phyloP scores from a whole-genome alignment of 1,284 basidiomycete species.

The Tilletia walkeri region DNA sequence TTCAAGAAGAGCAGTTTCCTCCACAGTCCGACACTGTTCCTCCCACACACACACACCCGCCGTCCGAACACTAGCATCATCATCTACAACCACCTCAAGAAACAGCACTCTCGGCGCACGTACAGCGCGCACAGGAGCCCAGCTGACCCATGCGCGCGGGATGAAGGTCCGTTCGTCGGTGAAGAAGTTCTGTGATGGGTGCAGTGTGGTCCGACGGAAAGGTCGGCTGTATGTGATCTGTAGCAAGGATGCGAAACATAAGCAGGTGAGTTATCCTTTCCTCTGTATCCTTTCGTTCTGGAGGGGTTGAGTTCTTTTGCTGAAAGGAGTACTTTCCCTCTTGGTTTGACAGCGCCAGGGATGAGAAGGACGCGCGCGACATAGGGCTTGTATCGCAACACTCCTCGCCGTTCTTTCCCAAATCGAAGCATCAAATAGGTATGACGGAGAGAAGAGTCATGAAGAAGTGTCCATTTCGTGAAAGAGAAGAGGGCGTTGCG shows the following conservation, averaged over 20 bases:
- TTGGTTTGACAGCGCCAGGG: neutral
- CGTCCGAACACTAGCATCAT: neutral
- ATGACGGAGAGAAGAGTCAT: too few relatives aligned
- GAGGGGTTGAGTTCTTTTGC: neutral
- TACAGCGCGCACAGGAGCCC: neutral
- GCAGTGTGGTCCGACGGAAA: conserved; percentile 64
- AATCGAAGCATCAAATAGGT: neutral
- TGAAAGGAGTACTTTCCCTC: neutral
- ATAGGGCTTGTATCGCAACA: neutral
- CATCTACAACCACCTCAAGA: neutral
- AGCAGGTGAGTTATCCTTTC: conserved; percentile 72
- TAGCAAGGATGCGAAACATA: conserved; percentile 92
- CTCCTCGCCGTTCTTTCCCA: neutral
- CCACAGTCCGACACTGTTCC: neutral
- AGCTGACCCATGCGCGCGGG: conserved; percentile 60
- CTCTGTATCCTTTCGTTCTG: neutral
- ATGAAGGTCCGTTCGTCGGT: conserved; percentile 97
- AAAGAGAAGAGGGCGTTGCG: too few relatives aligned
- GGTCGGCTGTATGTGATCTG: conserved; percentile 91
- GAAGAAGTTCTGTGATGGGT: conserved; percentile 64
- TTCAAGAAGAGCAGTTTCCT: neutral
- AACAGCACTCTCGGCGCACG: too few relatives aligned
- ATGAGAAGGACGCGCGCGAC: neutral
- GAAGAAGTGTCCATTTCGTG: too few relatives aligned
- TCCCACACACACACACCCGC: neutral